Evolutionary conservation across 495 filamentous ascomycete species (phyloP), one percentile per base, ranked within the genome.

Genomic region (Stereocaulon alpinum): DNA sequence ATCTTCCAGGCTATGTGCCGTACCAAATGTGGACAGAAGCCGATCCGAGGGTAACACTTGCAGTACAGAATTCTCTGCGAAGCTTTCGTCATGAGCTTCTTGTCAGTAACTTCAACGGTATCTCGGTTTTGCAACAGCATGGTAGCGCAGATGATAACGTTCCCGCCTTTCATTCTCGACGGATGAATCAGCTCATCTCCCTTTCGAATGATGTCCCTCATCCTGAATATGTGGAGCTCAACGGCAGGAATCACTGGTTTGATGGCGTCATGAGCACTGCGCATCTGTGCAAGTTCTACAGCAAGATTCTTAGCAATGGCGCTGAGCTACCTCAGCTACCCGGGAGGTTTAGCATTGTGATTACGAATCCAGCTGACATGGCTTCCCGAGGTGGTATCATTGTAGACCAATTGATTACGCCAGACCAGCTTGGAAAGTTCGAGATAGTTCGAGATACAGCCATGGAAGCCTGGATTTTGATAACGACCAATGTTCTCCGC

Each of bases 121-220:
- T 82, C 27, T 81, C 79, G 12, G 70, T 83, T 15, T 50, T 79
- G 32, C 77, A 78, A 60, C 82, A 84, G 60, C 82, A 85, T 66
- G 80, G 81, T 34, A 70, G 69, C 27, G 60, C 65, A 14, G 82
- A 84, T 63, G 77, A 80, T 61, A 85, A 84, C 69, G 82, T 84
- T 14, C 82, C 82, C 2, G 66, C 70, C 17, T 82, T 77, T 63
- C 77, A 85, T 70, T 82, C 80, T 2, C 71, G 82, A 17, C 65
- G 78, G 18, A 76, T 85, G 66, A 67, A 71, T 40, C 72, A 75
- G 56, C 68, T 80, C 27, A 59, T 80, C 3, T 69, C 67, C 24
- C 69, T 79, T 61, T 67, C 64, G 45, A 67, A 67, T 12, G 72
- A 68, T 60, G 61, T 67, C 9, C 74, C 73, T n/a, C 61, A 67